Conservation (phyloP, 2,329 filamentous ascomycete genomes). For the Cladosporium halotolerans region DNA sequence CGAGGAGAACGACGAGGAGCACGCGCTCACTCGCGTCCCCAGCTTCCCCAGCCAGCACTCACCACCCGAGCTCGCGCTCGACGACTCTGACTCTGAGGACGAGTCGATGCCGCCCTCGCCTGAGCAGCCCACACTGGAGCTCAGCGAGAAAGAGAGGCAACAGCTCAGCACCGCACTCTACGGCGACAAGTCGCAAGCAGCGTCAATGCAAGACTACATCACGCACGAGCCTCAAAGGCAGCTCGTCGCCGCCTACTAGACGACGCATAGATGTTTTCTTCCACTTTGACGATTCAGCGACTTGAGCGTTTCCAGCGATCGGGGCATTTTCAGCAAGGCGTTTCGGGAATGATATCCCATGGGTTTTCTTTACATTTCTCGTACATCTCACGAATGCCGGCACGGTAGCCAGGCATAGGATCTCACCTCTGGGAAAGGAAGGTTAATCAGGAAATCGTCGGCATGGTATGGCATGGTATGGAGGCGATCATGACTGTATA, state of each 20-base stretch:
- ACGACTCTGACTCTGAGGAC: slow-evolving; percentile 39
- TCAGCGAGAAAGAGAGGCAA: slow-evolving; percentile 40
- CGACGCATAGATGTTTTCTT: slow-evolving; percentile 22
- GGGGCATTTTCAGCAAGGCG: slow-evolving; percentile 15
- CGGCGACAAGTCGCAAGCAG: slow-evolving; percentile 26
- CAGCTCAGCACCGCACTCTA: slow-evolving; percentile 42
- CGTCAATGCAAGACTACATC: slow-evolving; percentile 26
- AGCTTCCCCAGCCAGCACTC: slow-evolving; percentile 33
- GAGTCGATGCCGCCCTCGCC: slow-evolving; percentile 44
- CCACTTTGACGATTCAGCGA: slow-evolving; percentile 9
- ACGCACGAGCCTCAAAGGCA: slow-evolving; percentile 28
- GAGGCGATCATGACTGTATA: too few species aligned
- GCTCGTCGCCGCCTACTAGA: slow-evolving; percentile 38
- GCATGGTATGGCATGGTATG: too few species aligned
- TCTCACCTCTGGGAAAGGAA: slow-evolving; percentile 6
- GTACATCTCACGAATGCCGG: slow-evolving; percentile 14
- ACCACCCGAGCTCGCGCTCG: slow-evolving; percentile 45
- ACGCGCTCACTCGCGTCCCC: slow-evolving; percentile 40
- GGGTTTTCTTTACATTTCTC: slow-evolving; percentile 9
- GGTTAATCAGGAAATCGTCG: background rate
- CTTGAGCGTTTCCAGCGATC: background rate
- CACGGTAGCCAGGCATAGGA: background rate
- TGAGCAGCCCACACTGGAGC: slow-evolving; percentile 38
- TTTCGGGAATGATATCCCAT: slow-evolving; percentile 13
- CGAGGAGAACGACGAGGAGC: slow-evolving; percentile 41